Percentiles rank a stretch among this genome's conserved stretches.
Conservation (phyloP, 2,329 filamentous ascomycete species). For the Beauveria australis region DNA sequence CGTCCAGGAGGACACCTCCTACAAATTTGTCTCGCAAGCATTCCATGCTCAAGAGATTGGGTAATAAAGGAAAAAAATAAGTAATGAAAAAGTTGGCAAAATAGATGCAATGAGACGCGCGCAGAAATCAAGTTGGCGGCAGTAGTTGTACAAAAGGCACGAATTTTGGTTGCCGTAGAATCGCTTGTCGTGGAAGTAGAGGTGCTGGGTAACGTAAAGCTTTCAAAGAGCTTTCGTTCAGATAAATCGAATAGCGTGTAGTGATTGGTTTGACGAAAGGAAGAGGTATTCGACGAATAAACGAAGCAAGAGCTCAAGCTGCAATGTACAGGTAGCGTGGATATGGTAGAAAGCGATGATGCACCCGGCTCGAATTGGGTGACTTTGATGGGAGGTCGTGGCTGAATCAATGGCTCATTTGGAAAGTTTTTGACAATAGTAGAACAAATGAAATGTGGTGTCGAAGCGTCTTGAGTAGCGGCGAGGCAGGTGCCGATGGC, state of each 20-base stretch:
- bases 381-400: constrained; percentile 21
- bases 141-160: constrained; percentile 12
- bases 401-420: constrained; percentile 35
- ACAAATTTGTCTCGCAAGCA: constrained; percentile 79
- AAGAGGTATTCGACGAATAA: constrained; percentile 9
- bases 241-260: background rate
- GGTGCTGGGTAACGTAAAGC: constrained; percentile 1
- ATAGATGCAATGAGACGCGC: constrained; percentile 20
- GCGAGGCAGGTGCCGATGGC: constrained; percentile 20
- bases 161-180: constrained; percentile 3
- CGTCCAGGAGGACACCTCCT: constrained; percentile 67
- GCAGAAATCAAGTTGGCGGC: constrained; percentile 12
- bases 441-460: constrained; percentile 29
- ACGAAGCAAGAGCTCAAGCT: constrained; percentile 13
- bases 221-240: background rate
- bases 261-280: constrained; percentile 2
- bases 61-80: constrained; percentile 14
- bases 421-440: constrained; percentile 19
- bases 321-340: constrained; percentile 27
- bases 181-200: constrained; percentile 7
- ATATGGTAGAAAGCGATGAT: constrained; percentile 18
- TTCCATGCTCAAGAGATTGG: constrained; percentile 49
- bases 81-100: constrained; percentile 20
- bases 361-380: constrained; percentile 16
- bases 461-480: constrained; percentile 24